phyloP scores from a whole-genome alignment of 345 rosid genomes.

The Combretum micranthum region DNA sequence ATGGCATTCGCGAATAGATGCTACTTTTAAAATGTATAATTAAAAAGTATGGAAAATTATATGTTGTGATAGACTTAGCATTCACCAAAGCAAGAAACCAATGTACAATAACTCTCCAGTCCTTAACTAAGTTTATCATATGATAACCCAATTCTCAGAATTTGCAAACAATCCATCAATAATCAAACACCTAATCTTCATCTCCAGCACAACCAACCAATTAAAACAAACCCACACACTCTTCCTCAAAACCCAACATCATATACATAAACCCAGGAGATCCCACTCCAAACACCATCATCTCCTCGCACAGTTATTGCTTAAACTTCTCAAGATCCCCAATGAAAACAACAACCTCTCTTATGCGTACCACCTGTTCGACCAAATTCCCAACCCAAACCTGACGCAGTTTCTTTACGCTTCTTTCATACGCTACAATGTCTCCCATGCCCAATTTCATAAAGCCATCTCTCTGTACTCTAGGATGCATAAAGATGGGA shows the following conservation, averaged over 20 bases:
- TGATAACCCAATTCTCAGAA: background rate
- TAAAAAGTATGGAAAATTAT: no score
- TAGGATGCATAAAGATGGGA: slow-evolving; percentile 22
- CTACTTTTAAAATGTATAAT: no score
- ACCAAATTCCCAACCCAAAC: slow-evolving; percentile 23
- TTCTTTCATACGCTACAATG: slow-evolving; percentile 26
- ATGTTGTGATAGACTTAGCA: no score
- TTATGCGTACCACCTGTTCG: slow-evolving; percentile 33
- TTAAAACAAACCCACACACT: slow-evolving; percentile 26
- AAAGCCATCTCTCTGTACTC: slow-evolving; percentile 21
- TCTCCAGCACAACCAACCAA: slow-evolving; percentile 16
- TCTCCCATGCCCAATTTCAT: slow-evolving; percentile 13
- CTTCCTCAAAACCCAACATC: slow-evolving; percentile 16
- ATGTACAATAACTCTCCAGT: background rate
- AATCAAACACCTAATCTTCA: slow-evolving; percentile 7
- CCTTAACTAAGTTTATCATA: no score
- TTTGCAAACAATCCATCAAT: background rate
- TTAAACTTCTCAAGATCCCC: slow-evolving; percentile 5
- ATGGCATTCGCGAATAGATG: no score
- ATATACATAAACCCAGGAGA: slow-evolving; percentile 2
- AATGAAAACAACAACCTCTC: slow-evolving; percentile 16
- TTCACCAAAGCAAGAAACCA: no score
- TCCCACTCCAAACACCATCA: background rate
- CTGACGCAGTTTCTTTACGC: slow-evolving; percentile 22
- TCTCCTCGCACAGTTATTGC: slow-evolving; percentile 11